Conservation (phyloP, 768 basidiomycete species). For the Macrocybe gigantea region DNA sequence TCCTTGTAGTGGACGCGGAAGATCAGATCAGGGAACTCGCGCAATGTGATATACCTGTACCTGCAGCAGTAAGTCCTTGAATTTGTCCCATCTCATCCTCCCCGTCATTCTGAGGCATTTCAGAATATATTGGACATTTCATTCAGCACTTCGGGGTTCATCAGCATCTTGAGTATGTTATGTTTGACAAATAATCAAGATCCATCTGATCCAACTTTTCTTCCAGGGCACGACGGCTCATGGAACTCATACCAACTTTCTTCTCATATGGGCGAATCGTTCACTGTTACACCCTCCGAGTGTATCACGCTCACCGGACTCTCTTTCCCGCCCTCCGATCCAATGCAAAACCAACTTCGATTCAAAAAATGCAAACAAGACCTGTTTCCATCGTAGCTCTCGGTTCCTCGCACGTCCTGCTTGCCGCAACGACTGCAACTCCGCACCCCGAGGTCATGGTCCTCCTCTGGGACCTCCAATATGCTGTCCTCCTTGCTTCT, state of each 20-base stretch:
- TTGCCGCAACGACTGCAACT: slow-evolving; percentile 35
- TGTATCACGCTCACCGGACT: slow-evolving; percentile 25
- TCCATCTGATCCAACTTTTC: background rate
- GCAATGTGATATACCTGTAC: slow-evolving; percentile 20
- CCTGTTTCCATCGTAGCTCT: slow-evolving; percentile 40
- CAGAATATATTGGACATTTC: slow-evolving; percentile 34
- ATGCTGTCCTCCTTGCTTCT: slow-evolving; percentile 55
- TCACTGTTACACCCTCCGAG: slow-evolving; percentile 16
- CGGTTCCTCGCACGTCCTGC: slow-evolving; percentile 52
- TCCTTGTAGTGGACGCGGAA: slow-evolving; percentile 27
- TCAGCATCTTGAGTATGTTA: slow-evolving; percentile 45
- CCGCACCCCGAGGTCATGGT: slow-evolving; percentile 41
- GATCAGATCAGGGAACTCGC: slow-evolving; percentile 24
- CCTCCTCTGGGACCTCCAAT: slow-evolving; percentile 67
- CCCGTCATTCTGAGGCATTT: slow-evolving; percentile 2
- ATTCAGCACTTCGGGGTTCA: slow-evolving; percentile 40
- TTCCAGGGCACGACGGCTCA: slow-evolving; percentile 35
- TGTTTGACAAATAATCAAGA: background rate
- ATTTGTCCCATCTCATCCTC: background rate
- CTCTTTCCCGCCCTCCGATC: slow-evolving; percentile 11
- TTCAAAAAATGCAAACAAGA: too few relatives aligned
- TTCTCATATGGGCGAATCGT: slow-evolving; percentile 15
- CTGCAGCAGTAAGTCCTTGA: slow-evolving; percentile 21
- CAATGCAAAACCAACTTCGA: too few relatives aligned
- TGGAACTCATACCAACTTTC: slow-evolving; percentile 36